phyloP scores from a whole-genome alignment of 768 basidiomycete species.

The Chalciporus sphaerocephalus region DNA sequence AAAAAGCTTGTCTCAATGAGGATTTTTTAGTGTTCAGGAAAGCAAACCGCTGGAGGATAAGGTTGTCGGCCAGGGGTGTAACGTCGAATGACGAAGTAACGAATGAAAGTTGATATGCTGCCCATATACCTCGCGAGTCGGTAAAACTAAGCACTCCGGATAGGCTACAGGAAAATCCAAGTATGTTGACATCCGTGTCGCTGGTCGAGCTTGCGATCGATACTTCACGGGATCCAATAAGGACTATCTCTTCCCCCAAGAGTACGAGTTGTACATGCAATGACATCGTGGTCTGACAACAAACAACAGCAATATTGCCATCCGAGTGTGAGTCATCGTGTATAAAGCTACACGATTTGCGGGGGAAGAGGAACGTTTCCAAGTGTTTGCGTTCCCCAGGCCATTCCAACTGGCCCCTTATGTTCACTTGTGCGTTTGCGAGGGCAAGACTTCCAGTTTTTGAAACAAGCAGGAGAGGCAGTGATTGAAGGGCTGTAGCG shows the following conservation, averaged over 20 bases:
- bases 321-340: constrained; percentile 10
- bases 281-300: constrained; percentile 14
- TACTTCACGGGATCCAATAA: constrained; percentile 20
- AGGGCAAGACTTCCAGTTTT: constrained; percentile 32
- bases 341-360: constrained; percentile 27
- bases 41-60: constrained; percentile 22
- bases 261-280: constrained; percentile 23
- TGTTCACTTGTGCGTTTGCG: constrained; percentile 25
- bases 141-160: constrained; percentile 46
- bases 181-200: neutral
- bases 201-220: constrained; percentile 9
- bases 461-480: constrained; percentile 33
- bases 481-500: constrained; percentile 25
- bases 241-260: constrained; percentile 17
- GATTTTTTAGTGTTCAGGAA: constrained; percentile 6
- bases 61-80: constrained; percentile 18
- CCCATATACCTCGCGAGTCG: constrained; percentile 47
- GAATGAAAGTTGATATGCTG: constrained; percentile 31
- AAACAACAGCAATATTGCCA: constrained; percentile 17
- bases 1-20: constrained; percentile 19
- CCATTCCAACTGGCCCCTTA: constrained; percentile 24
- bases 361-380: constrained; percentile 30
- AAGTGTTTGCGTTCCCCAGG: constrained; percentile 25
- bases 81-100: constrained; percentile 23
- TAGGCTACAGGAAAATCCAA: constrained; percentile 32